Evolutionary conservation across 805 yeast genomes (phyloP), one percentile per base, ranked within the genome.

Genomic region (Metschnikowia peoriensis): DNA sequence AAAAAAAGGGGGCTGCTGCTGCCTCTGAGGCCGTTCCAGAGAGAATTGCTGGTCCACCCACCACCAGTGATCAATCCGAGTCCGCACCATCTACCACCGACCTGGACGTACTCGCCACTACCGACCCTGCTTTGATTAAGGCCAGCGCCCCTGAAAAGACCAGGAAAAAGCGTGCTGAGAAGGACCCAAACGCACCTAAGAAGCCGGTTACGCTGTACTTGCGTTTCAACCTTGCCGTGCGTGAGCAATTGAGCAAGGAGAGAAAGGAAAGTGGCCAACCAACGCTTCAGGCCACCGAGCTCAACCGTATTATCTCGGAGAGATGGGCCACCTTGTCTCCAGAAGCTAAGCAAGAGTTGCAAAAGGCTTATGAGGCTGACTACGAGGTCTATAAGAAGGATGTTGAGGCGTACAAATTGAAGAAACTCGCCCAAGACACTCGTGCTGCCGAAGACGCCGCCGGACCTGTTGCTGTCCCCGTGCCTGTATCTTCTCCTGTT

Each of bases 181-280:
- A 71, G 61, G 98, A 93, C 70, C 97, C 97, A 48, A 86, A 88
- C 64, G 97, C 97, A 43, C 99, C 99, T 54, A 90, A 89, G 78
- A 91, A 91, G 65, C 98, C 99, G 14, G 76, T 89, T 64, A 91
- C 97, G 22, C 87, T 89, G 43, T 92, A 84, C 74, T 88, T 93
- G 69, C 77, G 78, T 41, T 93, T 84, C 70, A 84, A 89, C 49
- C 85, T 87, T 58, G 84, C 82, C 59, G 81, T 84, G 58, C 84
- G 97, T 64, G 87, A 86, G 56, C 73, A 78, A 38, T 78, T 92
- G 56, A 82, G 85, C 51, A 85, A 81, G 49, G 91, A 88, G 56
- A 81, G 96, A 64, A 78, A 73, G 51, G 71, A 71, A 38, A 73
- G 77, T 46, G 73, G 87, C 35, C 75, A 78, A 61, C 81, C 86